Percentiles rank a stretch among this genome's conserved stretches.
Evolutionary conservation across 2,329 filamentous ascomycete genomes (phyloP).

Genomic region (Scolecobasidium constrictum): DNA sequence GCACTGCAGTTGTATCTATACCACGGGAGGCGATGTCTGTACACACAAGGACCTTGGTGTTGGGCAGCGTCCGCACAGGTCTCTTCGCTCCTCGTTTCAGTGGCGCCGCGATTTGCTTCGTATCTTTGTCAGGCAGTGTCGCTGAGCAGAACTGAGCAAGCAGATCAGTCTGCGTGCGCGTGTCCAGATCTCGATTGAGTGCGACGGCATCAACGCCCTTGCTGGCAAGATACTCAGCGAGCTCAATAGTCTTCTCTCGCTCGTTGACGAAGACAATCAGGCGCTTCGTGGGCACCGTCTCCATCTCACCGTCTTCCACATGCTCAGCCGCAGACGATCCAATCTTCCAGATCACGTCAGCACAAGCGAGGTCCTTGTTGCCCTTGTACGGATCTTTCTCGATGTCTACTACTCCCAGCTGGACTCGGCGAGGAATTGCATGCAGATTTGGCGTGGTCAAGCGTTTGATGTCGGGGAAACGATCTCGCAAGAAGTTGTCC

Average conservation of each 20-base stretch:
- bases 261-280: conserved; percentile 97
- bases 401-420: conserved; percentile 86
- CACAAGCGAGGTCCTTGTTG: conserved; percentile 87
- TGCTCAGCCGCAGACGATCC: conserved; percentile 60
- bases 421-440: conserved; percentile 87
- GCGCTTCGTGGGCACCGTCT: conserved; percentile 44
- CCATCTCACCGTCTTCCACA: conserved; percentile 29
- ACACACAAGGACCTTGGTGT: conserved; percentile 85
- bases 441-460: conserved; percentile 94
- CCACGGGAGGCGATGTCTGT: conserved; percentile 88
- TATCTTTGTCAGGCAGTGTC: background rate
- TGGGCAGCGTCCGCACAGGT: conserved; percentile 44
- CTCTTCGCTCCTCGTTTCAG: background rate
- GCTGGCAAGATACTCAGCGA: conserved; percentile 65
- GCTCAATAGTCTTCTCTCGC: conserved; percentile 72
- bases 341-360: conserved; percentile 89
- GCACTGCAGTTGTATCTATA: conserved; percentile 85
- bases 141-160: conserved; percentile 9
- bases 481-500: conserved; percentile 70
- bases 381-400: conserved; percentile 87
- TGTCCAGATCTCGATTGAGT: conserved; percentile 65
- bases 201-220: conserved; percentile 87
- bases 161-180: conserved; percentile 5
- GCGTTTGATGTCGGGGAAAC: conserved; percentile 72
- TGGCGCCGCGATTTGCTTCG: background rate